These are phyloP conservation scores for Penicillium herquei DNA, from an alignment of 495 filamentous ascomycete genomes.

Conservation along the genomic window DNA sequence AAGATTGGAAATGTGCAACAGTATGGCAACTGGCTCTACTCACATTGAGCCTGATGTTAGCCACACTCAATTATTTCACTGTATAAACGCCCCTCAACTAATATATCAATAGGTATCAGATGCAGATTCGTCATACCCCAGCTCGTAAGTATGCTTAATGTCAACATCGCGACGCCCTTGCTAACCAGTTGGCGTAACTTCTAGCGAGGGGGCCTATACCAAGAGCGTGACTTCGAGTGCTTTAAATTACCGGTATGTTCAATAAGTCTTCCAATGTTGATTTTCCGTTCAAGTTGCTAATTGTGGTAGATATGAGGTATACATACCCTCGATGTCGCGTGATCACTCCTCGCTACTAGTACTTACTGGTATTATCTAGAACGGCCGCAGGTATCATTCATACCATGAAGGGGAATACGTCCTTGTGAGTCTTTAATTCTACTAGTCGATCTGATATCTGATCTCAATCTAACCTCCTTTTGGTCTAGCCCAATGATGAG, in stretches of 20 bases:
- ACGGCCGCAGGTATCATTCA: conserved; percentile 30
- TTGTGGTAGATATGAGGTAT: conserved; percentile 36
- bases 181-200: conserved; percentile 6
- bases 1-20: conserved; percentile 9
- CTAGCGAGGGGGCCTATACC: conserved; percentile 33
- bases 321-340: neutral
- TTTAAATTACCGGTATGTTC: conserved; percentile 43
- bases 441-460: neutral
- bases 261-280: neutral
- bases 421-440: conserved; percentile 9
- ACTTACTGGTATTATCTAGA: conserved; percentile 6
- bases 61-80: neutral
- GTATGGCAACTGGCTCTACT: conserved; percentile 8
- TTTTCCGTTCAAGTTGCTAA: conserved; percentile 1
- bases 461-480: conserved; percentile 11
- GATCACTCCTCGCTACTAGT: too few relatives aligned
- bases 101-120: conserved; percentile 21
- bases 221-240: conserved; percentile 41
- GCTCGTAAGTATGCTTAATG: conserved; percentile 27
- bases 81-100: neutral
- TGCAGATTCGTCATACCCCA: conserved; percentile 29
- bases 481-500: conserved; percentile 40
- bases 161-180: conserved; percentile 4
- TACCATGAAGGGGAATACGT: conserved; percentile 29
- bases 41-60: conserved; percentile 35